A percentile compares a stretch with the other conserved stretches of the same genome.
These are phyloP conservation scores for Vitis rotundifolia DNA, from an alignment of 164 flowering plant genomes.

Conservation along the genomic window DNA sequence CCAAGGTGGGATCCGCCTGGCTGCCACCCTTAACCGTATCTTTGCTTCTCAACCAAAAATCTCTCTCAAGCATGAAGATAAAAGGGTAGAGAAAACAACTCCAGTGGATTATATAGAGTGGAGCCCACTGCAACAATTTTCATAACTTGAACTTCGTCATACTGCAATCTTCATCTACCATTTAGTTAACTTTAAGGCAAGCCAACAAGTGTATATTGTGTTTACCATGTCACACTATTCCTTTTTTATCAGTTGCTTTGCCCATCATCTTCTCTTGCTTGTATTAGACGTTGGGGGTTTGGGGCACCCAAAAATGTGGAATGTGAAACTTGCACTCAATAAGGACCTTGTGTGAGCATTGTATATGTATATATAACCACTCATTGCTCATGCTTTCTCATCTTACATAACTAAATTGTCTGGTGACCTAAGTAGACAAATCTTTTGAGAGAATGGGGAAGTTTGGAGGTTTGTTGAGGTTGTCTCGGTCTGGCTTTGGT, in stretches of 20 bases:
- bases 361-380: constrained; percentile 4
- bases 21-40: constrained; percentile 77
- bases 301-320: constrained; percentile 23
- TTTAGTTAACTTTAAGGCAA: too few species aligned
- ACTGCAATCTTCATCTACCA: constrained; percentile 3
- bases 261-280: constrained; percentile 14
- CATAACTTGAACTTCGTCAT: constrained; percentile 2
- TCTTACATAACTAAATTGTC: too few species aligned
- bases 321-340: constrained; percentile 54
- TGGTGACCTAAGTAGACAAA: neutral
- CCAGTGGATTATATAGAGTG: neutral
- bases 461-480: constrained; percentile 6
- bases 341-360: constrained; percentile 12
- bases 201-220: too few species aligned
- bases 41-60: constrained; percentile 40
- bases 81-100: constrained; percentile 6
- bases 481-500: constrained; percentile 18
- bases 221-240: neutral
- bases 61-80: constrained; percentile 42
- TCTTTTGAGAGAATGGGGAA: constrained; percentile 9
- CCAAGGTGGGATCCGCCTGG: constrained; percentile 84
- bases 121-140: neutral
- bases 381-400: neutral
- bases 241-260: constrained; percentile 10
- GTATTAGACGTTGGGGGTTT: constrained; percentile 15